Percentiles rank a stretch among this genome's conserved stretches.
phyloP scores from a whole-genome alignment of 441 rosid species.

The Hura crepitans region DNA sequence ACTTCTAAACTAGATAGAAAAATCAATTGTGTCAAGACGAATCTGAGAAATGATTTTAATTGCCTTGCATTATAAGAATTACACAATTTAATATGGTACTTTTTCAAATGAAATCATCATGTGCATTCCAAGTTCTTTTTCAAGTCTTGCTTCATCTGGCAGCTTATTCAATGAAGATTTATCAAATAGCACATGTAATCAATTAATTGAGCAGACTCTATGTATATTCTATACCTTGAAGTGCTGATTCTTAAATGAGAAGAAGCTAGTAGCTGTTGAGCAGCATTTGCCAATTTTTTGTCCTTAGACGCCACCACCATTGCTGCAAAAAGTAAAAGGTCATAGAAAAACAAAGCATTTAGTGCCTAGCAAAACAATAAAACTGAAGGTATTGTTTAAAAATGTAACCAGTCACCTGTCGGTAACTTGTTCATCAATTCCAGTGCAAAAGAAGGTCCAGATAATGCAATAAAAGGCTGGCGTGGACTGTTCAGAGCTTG shows the following conservation, averaged over 20 bases:
- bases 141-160: background rate
- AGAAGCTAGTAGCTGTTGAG: slow-evolving; percentile 86
- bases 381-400: background rate
- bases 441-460: slow-evolving; percentile 89
- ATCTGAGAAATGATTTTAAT: background rate
- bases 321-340: slow-evolving; percentile 43
- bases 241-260: slow-evolving; percentile 77
- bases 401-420: slow-evolving; percentile 47
- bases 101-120: background rate
- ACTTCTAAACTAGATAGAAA: background rate
- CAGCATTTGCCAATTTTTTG: slow-evolving; percentile 64
- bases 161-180: background rate
- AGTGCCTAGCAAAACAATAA: background rate
- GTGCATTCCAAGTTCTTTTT: background rate
- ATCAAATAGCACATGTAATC: background rate
- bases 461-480: slow-evolving; percentile 80
- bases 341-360: background rate
- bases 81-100: background rate
- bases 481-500: slow-evolving; percentile 61
- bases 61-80: background rate
- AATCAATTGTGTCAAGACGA: background rate
- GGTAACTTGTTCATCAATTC: slow-evolving; percentile 86
- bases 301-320: slow-evolving; percentile 97
- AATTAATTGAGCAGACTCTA: background rate
- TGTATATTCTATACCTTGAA: slow-evolving; percentile 55